Conservation (phyloP, 1,284 basidiomycete genomes). For the Apiotrichum sp. region DNA sequence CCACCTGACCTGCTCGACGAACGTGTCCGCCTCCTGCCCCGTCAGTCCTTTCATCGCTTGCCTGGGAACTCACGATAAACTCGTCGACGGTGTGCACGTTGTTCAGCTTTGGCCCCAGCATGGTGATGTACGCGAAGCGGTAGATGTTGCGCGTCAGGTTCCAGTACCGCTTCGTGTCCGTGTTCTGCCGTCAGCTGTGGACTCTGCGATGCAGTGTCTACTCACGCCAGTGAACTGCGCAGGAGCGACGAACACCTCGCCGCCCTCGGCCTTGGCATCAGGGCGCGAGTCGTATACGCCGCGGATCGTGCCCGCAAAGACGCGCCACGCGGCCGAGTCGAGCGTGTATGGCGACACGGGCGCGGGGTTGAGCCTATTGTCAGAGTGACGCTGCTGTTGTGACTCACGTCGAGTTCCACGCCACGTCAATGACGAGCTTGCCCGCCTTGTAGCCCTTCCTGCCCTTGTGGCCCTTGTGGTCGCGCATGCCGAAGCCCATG, state of each 20-base stretch:
- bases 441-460: slow-evolving; percentile 8
- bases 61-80: slow-evolving; percentile 13
- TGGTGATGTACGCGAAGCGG: slow-evolving; percentile 31
- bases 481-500: not conserved
- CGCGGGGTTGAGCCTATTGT: slow-evolving; percentile 30
- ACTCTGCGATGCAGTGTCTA: slow-evolving; percentile 33
- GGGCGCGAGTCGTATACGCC: slow-evolving; percentile 30
- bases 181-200: slow-evolving; percentile 30
- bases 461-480: slow-evolving; percentile 9
- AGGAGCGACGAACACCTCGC: slow-evolving; percentile 3
- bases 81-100: slow-evolving; percentile 41
- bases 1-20: slow-evolving; percentile 40
- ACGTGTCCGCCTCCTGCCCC: slow-evolving; percentile 18
- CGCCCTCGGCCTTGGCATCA: not conserved
- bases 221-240: slow-evolving; percentile 10
- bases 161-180: slow-evolving; percentile 44
- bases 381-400: no score
- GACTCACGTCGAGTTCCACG: slow-evolving; percentile 25
- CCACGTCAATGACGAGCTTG: slow-evolving; percentile 28
- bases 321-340: slow-evolving; percentile 33
- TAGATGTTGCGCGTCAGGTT: slow-evolving; percentile 41
- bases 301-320: slow-evolving; percentile 35
- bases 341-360: slow-evolving; percentile 39
- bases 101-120: slow-evolving; percentile 9
- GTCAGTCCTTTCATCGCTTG: no score